These are phyloP conservation scores for Lactarius indigo DNA, from an alignment of 768 basidiomycete genomes.

Conservation along the genomic window DNA sequence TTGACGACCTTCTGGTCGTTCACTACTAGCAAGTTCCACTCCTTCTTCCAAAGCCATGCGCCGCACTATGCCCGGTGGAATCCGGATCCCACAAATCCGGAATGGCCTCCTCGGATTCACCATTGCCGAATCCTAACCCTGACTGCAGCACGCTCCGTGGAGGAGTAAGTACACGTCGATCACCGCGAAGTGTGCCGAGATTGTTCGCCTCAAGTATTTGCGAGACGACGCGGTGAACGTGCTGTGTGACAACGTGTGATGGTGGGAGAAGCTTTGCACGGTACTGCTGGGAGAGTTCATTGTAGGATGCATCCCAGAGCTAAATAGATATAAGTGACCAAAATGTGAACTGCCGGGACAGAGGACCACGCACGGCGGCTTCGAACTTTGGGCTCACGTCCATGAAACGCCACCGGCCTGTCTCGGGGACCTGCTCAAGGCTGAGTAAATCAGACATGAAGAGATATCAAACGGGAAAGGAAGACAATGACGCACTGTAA, in stretches of 20 bases:
- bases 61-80: background rate
- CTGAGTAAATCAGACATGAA: conserved; percentile 37
- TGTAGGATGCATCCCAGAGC: conserved; percentile 42
- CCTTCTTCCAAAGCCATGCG: conserved; percentile 24
- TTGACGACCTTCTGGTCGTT: conserved; percentile 68
- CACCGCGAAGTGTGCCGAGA: conserved; percentile 56
- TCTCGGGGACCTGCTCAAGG: conserved; percentile 81
- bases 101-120: background rate
- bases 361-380: conserved; percentile 40
- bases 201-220: conserved; percentile 68
- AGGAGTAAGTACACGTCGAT: conserved; percentile 26
- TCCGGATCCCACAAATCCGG: conserved; percentile 30
- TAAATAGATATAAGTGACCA: conserved; percentile 25
- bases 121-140: conserved; percentile 24
- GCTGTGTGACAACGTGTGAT: conserved; percentile 58
- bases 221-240: conserved; percentile 67
- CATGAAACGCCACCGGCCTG: conserved; percentile 88
- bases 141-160: conserved; percentile 24
- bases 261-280: conserved; percentile 55
- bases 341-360: background rate
- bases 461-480: background rate
- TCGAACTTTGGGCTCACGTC: conserved; percentile 61
- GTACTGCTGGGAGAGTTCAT: conserved; percentile 52
- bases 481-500: conserved; percentile 31
- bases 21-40: conserved; percentile 77